Evolutionary conservation across 1,139 yeast species (phyloP), one percentile per base, ranked within the genome.

Genomic region (Geotrichum cucujoidarum): DNA sequence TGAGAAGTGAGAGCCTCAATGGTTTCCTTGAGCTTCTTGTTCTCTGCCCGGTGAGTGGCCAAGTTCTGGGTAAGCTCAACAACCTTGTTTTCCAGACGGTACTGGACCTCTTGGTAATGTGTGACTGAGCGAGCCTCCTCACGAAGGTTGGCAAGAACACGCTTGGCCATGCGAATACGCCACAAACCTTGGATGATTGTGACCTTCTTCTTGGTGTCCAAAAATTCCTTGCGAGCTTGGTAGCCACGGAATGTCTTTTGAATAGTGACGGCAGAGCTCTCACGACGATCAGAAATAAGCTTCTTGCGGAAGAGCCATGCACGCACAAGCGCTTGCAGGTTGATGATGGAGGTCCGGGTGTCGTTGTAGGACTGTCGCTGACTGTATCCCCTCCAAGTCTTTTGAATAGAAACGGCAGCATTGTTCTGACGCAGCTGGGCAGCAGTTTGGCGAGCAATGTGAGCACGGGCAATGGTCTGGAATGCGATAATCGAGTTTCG

Each of bases 1-100:
- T 67, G 69, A 27, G 59, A 51, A 47, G 61, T 75, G 62, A 75
- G 73, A 60, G 66, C 67, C 20, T 78, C 75, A 49, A 90, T 77
- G 60, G 85, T 86, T 13, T 70, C 69, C 55, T 78, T 74, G 61
- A 90, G 73, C 53, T 75, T 76, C 70, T 83, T 84, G 67, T 89
- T 90, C 59, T 88, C 96, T 59, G 79, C 84, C 36, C 83, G 80
- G 67, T 85, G 84, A 24, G 81, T 68, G 1, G 95, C 80, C 57
- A 90, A 74, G 8, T 83, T 78, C 65, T 90, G 95, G 1, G 96
- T 89, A 56, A 94, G 78, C 66, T 90, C 95, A 56, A 92, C 89
- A 21, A 94, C 97, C 74, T 92, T 92, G 68, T 90, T 92, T 67
- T 94, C 98, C 61, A 92, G 77, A 64, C 85, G 81, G 69, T 88